These are phyloP conservation scores for Rosa multiflora DNA, from an alignment of 306 rosid species.

Conservation along the genomic window DNA sequence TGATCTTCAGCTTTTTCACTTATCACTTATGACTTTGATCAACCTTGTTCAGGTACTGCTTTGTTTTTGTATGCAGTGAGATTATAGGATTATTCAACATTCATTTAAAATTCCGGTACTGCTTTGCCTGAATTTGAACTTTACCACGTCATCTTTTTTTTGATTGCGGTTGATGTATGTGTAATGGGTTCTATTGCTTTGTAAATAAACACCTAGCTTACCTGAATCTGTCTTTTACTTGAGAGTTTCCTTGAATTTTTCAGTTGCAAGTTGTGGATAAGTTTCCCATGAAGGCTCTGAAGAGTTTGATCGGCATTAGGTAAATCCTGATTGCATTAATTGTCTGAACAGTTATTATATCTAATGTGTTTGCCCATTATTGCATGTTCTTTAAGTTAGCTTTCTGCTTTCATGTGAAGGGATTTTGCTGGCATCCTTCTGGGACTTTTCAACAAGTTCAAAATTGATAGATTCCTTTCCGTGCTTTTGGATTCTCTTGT, in stretches of 20 bases:
- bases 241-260: slow-evolving; percentile 22
- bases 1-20: slow-evolving; percentile 73
- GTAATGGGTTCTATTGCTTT: not conserved
- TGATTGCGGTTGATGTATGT: not conserved
- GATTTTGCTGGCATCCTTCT: slow-evolving; percentile 55
- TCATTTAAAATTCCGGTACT: not conserved
- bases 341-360: slow-evolving; percentile 14
- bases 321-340: slow-evolving; percentile 28
- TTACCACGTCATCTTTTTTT: not conserved
- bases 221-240: slow-evolving; percentile 22
- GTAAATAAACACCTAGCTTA: not conserved
- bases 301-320: slow-evolving; percentile 70
- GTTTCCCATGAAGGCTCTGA: slow-evolving; percentile 69
- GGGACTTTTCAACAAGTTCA: slow-evolving; percentile 72
- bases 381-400: slow-evolving; percentile 18
- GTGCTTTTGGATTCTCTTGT: slow-evolving; percentile 77
- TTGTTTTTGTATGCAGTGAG: slow-evolving; percentile 9
- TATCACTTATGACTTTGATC: slow-evolving; percentile 74
- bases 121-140: not conserved
- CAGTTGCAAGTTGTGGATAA: slow-evolving; percentile 69
- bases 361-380: slow-evolving; percentile 9
- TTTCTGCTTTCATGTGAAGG: slow-evolving; percentile 42
- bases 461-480: slow-evolving; percentile 60
- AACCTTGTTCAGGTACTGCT: slow-evolving; percentile 84
- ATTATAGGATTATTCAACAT: not conserved